Base-by-base conservation (phyloP, 208 protist genomes). In the Crithidia acanthocephali region DNA sequence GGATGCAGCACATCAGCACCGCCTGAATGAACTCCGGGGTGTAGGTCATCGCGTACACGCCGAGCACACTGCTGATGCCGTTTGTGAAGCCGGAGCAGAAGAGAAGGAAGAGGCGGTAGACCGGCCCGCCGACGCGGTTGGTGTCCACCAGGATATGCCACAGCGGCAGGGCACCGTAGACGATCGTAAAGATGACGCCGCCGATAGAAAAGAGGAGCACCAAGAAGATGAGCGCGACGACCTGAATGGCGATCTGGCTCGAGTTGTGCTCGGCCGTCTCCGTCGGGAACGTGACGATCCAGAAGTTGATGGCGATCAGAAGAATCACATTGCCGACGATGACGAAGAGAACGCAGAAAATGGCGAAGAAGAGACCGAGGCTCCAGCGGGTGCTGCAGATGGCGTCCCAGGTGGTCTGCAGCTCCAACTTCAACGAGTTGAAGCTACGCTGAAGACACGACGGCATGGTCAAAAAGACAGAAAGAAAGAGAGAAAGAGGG, bases 1-100 rank as follows among this genome's bases (percentile, higher is more conserved):
- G 87, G 40, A 94, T 91, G 53, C 58, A 68, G 68, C 90, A 91
- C 18, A 93, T 30, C 48, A 96, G 67, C 33, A 96, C 81, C 4
- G 88, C 83, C 62, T 96, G 91, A 18, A 96, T 59, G 59, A 93
- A 89, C 68, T 91, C 80, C 1, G 91, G 91, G 10, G 85, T 94
- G 76, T 94, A 70, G 27, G 82, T 73, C 76, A 92, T 90, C 35
- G 85, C 67, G 67, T 91, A 91, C 28, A 89, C 75, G 27, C 37
- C 77, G 50, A 94, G 59, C 10, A 94, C 55, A 22, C 79, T 81
- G 45, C 80, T 83, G 20, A 91, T 27, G 0, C 66, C 88, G 66
- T 96, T 91, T 23, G 83, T 80, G 48, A 82, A 64, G 16, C 91
- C 91, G 2, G 86, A 93, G 35, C 74, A 76, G 79, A 96, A 87